These are phyloP conservation scores for Saksenaea vasiformis DNA, from an alignment of 371 early-diverging fungal species.

Conservation along the genomic window DNA sequence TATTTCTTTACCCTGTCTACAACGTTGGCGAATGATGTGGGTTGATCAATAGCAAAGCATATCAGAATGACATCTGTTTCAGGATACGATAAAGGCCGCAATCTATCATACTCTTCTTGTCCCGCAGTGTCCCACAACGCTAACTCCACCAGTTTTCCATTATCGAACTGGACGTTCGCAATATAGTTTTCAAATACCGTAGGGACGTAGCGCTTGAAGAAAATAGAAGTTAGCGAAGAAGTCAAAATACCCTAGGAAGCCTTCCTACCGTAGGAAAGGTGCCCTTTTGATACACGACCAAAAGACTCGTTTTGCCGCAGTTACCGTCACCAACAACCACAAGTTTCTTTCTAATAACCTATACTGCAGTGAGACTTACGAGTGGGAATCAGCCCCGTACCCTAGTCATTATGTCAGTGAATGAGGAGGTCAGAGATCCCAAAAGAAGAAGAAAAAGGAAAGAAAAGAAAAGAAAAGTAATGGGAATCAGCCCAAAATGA, in stretches of 20 bases:
- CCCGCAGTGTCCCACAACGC: conserved; percentile 83
- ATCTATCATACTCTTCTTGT: conserved; percentile 90
- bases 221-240: not conserved
- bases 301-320: conserved; percentile 85
- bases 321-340: conserved; percentile 71
- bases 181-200: conserved; percentile 81
- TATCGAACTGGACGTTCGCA: conserved; percentile 63
- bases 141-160: conserved; percentile 63
- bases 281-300: conserved; percentile 82
- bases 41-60: conserved; percentile 67
- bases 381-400: not conserved
- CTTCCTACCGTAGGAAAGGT: conserved; percentile 80
- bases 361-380: not conserved
- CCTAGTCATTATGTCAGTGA: not conserved
- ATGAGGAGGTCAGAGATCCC: not conserved
- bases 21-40: conserved; percentile 71
- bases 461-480: not conserved
- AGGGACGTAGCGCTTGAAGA: conserved; percentile 58
- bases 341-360: conserved; percentile 53
- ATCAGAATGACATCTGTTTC: conserved; percentile 77
- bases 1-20: conserved; percentile 41
- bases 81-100: conserved; percentile 77
- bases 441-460: not conserved
- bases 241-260: not conserved
- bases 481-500: conserved; percentile 3